These are phyloP conservation scores for Torrubiellomyces zombiae DNA, from an alignment of 2,329 filamentous ascomycete species.

Conservation along the genomic window DNA sequence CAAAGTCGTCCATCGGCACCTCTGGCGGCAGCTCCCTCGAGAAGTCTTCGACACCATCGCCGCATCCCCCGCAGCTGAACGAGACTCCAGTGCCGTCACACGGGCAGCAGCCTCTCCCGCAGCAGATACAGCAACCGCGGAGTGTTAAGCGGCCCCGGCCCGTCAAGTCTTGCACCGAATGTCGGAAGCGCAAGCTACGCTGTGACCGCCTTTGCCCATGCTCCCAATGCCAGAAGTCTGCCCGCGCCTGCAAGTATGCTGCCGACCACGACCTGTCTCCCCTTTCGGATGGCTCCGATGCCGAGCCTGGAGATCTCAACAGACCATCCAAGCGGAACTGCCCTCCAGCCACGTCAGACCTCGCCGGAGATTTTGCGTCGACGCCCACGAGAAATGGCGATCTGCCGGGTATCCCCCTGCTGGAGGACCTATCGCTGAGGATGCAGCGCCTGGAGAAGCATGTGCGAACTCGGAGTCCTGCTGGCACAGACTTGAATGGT, in stretches of 20 bases:
- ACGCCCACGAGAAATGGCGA: conserved; percentile 17
- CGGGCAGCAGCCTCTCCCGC: conserved; percentile 6
- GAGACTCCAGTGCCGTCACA: no score
- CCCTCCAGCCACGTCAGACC: conserved; percentile 10
- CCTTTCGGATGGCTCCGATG: conserved; percentile 32
- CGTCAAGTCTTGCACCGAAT: conserved; percentile 39
- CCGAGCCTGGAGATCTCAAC: conserved; percentile 14
- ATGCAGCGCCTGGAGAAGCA: conserved; percentile 38
- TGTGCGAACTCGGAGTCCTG: conserved; percentile 24
- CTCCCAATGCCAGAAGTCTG: conserved; percentile 41
- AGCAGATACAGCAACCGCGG: conserved; percentile 17
- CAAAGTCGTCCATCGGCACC: no score
- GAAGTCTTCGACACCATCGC: conserved; percentile 3
- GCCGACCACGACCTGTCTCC: conserved; percentile 29
- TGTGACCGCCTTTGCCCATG: conserved; percentile 41
- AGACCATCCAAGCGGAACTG: conserved; percentile 24
- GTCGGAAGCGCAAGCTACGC: conserved; percentile 38
- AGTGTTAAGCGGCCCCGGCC: conserved; percentile 37
- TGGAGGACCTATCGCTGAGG: conserved; percentile 31
- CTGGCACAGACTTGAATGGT: conserved; percentile 18
- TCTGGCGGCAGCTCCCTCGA: no score
- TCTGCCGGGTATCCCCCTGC: conserved; percentile 13
- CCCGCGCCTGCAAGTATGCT: conserved; percentile 34
- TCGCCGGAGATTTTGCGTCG: conserved; percentile 9
- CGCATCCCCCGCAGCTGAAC: conserved; percentile 11